phyloP scores from a whole-genome alignment of 2,329 filamentous ascomycete species.

The Penicillium sp. region DNA sequence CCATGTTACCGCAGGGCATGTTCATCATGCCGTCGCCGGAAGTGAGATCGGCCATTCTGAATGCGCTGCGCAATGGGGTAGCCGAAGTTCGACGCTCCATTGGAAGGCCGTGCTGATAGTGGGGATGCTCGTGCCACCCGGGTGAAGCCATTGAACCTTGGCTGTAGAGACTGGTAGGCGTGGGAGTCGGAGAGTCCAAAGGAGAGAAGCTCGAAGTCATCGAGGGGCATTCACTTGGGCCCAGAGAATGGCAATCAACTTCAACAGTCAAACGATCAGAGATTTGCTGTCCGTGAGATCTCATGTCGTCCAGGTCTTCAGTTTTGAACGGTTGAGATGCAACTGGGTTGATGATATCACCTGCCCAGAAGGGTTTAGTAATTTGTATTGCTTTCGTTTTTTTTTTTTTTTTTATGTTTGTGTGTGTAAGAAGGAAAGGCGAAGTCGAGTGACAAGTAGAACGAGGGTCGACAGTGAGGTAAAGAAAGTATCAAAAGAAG shows the following conservation, averaged over 20 bases:
- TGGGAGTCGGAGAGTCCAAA: conserved; percentile 42
- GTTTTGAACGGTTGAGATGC: conserved; percentile 30
- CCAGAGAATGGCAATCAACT: conserved; percentile 40
- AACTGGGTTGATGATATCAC: conserved; percentile 31
- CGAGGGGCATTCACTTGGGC: conserved; percentile 42
- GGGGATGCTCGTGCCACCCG: conserved; percentile 36
- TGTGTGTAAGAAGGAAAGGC: neutral
- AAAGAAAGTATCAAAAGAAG: conserved; percentile 8
- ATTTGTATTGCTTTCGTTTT: neutral
- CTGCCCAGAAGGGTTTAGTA: conserved; percentile 25
- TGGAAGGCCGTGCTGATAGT: conserved; percentile 33
- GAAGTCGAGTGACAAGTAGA: conserved; percentile 11
- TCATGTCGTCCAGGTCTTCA: conserved; percentile 39
- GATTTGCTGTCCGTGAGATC: conserved; percentile 37
- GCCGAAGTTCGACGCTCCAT: conserved; percentile 29
- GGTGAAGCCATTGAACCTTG: conserved; percentile 40
- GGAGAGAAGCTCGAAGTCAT: conserved; percentile 44
- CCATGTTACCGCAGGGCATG: conserved; percentile 36
- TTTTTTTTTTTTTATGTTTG: neutral
- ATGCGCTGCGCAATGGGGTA: conserved; percentile 37
- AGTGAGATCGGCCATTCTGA: conserved; percentile 38
- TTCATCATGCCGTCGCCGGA: conserved; percentile 36
- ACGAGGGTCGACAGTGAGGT: conserved; percentile 4
- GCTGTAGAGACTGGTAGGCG: conserved; percentile 42
- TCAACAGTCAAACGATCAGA: conserved; percentile 41